A percentile compares a stretch with the other conserved stretches of the same genome.
Conservation (phyloP, 2,329 filamentous ascomycete genomes). For the Dothistroma septosporum region DNA sequence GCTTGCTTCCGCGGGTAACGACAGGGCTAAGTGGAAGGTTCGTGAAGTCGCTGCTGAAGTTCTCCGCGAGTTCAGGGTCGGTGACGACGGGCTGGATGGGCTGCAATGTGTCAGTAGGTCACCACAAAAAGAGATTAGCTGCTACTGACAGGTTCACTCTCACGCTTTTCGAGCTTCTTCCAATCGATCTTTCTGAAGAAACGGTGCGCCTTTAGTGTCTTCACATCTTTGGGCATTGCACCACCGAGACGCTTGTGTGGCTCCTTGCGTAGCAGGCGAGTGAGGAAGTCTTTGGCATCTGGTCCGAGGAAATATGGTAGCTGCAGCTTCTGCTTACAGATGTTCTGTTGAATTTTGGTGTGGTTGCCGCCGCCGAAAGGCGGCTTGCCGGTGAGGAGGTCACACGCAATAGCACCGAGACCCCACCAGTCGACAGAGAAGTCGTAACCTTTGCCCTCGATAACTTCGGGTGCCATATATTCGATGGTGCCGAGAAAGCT, state of each 20-base stretch:
- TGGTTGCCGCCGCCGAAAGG: constrained; percentile 90
- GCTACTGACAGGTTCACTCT: constrained; percentile 60
- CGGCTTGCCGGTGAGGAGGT: constrained; percentile 85
- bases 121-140: background rate
- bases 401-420: constrained; percentile 84
- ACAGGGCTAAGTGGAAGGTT: constrained; percentile 75
- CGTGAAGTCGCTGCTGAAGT: constrained; percentile 92
- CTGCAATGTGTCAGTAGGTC: constrained; percentile 12
- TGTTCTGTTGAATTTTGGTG: constrained; percentile 92
- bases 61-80: constrained; percentile 92
- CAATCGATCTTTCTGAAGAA: constrained; percentile 98
- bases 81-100: constrained; percentile 93
- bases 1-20: constrained; percentile 34
- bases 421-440: constrained; percentile 99
- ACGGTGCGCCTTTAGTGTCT: constrained; percentile 80
- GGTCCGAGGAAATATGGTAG: constrained; percentile 86
- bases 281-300: constrained; percentile 92
- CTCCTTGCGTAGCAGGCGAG: constrained; percentile 84
- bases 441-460: constrained; percentile 82
- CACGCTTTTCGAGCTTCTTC: constrained; percentile 75
- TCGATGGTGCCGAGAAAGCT: constrained; percentile 92
- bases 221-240: constrained; percentile 83
- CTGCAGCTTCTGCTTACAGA: constrained; percentile 83
- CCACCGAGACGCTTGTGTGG: constrained; percentile 83
- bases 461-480: constrained; percentile 97